Percentiles rank a stretch among this genome's conserved stretches.
Conservation (phyloP, 768 basidiomycete species). For the Hemileccinum rubropunctum region DNA sequence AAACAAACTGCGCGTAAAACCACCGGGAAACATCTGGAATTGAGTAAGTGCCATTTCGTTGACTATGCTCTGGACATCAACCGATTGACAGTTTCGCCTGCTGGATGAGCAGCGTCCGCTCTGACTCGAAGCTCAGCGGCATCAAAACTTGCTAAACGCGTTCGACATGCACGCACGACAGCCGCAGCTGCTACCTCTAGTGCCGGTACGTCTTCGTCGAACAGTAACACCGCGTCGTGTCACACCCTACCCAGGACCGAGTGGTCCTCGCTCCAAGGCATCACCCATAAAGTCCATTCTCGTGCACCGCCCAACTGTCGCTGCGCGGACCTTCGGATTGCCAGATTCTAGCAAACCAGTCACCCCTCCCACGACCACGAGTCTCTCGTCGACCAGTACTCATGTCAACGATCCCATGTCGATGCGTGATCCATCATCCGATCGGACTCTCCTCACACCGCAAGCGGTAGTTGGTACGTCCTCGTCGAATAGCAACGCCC, state of each 20-base stretch:
- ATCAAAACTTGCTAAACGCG: not conserved
- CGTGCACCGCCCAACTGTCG: too few species aligned
- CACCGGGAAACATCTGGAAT: constrained; percentile 7
- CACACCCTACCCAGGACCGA: not conserved
- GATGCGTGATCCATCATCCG: not conserved
- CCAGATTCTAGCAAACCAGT: not conserved
- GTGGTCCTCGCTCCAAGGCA: not conserved
- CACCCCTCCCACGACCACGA: not conserved
- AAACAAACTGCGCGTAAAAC: constrained; percentile 23
- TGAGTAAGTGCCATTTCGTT: constrained; percentile 6
- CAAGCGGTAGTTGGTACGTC: too few species aligned
- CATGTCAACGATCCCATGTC: not conserved
- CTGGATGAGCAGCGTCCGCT: constrained; percentile 1
- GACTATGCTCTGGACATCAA: not conserved
- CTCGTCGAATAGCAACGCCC: too few species aligned
- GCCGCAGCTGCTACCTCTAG: not conserved
- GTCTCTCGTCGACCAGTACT: too few species aligned
- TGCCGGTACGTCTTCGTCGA: constrained; percentile 1
- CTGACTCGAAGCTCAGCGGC: not conserved
- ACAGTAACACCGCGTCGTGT: not conserved
- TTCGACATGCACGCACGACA: not conserved
- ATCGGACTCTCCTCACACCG: not conserved
- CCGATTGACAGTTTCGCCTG: not conserved
- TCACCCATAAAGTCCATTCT: constrained; percentile 1
- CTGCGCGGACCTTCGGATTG: not conserved